Evolutionary conservation across 331 rosid genomes (phyloP).

Genomic region (Telfairia occidentalis): DNA sequence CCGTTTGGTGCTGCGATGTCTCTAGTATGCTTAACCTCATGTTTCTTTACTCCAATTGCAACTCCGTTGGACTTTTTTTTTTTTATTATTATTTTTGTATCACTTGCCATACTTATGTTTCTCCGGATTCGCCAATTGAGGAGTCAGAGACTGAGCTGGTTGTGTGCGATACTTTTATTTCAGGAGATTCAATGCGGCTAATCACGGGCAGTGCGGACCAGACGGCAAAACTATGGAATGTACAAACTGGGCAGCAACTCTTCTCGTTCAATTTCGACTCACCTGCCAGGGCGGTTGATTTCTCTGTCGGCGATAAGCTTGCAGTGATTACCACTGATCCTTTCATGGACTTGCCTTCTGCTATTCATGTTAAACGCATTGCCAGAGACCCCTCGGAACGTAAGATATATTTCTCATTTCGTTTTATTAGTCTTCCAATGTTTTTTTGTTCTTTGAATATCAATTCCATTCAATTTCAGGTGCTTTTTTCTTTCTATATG

Average conservation of each 20-base stretch:
- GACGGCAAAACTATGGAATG: conserved; percentile 66
- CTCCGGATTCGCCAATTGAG: background rate
- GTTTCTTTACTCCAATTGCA: background rate
- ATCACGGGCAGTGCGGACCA: conserved; percentile 87
- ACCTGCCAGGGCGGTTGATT: conserved; percentile 75
- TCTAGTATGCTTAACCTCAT: conserved; percentile 30
- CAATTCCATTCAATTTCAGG: background rate
- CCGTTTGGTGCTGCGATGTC: conserved; percentile 96
- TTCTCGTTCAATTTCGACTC: conserved; percentile 63
- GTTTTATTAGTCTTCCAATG: too few species aligned
- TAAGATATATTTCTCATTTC: conserved; percentile 15
- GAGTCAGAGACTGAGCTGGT: background rate
- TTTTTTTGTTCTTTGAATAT: background rate
- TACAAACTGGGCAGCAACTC: conserved; percentile 63
- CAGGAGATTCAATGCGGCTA: conserved; percentile 52
- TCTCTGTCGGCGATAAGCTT: conserved; percentile 62
- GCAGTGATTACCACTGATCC: conserved; percentile 81
- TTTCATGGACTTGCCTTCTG: conserved; percentile 66
- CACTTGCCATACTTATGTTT: too few species aligned
- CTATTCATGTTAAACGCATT: conserved; percentile 78
- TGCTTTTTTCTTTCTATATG: background rate
- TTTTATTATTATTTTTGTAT: background rate
- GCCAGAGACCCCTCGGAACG: conserved; percentile 57
- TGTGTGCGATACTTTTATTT: background rate
- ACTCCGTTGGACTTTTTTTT: background rate